Conservation (phyloP, 169 alveolate species). For the Haemoproteus tartakovskyi region DNA sequence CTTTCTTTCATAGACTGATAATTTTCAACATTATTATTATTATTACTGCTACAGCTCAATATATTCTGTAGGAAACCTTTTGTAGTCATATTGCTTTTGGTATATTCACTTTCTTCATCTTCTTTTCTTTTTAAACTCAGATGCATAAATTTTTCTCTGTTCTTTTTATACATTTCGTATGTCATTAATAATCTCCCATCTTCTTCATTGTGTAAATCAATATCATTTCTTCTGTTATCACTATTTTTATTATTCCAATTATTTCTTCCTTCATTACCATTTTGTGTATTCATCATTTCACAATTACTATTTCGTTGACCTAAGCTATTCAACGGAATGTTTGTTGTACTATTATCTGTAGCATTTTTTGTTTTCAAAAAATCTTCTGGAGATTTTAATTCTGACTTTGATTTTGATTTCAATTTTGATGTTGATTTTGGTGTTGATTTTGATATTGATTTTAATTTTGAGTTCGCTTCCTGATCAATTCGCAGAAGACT, state of each 20-base stretch:
- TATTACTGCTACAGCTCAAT: not conserved
- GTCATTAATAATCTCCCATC: slow-evolving; percentile 12
- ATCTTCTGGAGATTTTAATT: too few relatives aligned
- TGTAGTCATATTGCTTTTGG: not conserved
- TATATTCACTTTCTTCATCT: not conserved
- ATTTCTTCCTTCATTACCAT: too few relatives aligned
- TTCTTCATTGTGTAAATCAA: not conserved
- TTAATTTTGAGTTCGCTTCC: too few relatives aligned
- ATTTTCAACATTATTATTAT: too few relatives aligned
- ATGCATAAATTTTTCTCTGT: slow-evolving; percentile 56
- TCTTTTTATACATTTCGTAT: slow-evolving; percentile 51
- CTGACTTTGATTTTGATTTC: too few relatives aligned
- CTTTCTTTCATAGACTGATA: not conserved
- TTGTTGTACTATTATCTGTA: too few relatives aligned
- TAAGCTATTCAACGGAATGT: too few relatives aligned
- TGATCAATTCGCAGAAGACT: too few relatives aligned
- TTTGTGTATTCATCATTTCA: not conserved
- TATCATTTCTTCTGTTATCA: not conserved
- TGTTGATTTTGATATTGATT: too few relatives aligned
- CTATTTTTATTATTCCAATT: not conserved
- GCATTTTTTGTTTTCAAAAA: too few relatives aligned
- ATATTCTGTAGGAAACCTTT: not conserved
- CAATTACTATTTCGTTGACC: too few relatives aligned
- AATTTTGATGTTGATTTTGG: too few relatives aligned
- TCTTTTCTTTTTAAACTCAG: slow-evolving; percentile 23